Evolutionary conservation across 768 basidiomycete species (phyloP), one percentile per base, ranked within the genome.

Genomic region (Dictyophora rubrovolvata): DNA sequence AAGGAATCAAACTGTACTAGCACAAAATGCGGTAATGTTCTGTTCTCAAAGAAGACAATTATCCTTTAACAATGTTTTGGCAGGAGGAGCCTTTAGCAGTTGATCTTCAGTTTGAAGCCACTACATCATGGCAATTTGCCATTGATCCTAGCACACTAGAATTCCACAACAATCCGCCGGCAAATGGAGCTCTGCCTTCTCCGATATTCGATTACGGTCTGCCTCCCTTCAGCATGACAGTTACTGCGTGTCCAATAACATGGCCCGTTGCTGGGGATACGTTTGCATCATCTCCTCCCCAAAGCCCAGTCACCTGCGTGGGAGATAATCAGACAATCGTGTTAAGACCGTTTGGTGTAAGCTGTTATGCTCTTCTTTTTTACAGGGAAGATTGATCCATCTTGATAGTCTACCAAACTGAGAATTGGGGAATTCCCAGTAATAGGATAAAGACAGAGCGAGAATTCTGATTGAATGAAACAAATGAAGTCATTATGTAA

Each of bases 71-170:
- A 18, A 14, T 48, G 12, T 28, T 48, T 9, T 49, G 18, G 28
- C 14, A 34, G 6, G 69, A 75, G 56, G 71, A 79, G 63, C 72
- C 74, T 9, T 67, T 74, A 22, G 80, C 79, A 0, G 72, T 72
- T 17, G 80, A 82, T 61, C 70, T 79, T 34, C 67, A 81, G 64
- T 79, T 78, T 62, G 76, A 79, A 55, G 73, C 80, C 7, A 74
- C 74, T 3, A 70, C 65, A 1, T 62, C 70, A 9, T 82, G 80
- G 80, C 75, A 79, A 63, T 80, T 77, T 63, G 80, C 80, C 16
- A 80, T 81, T 60, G 79, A 83, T 65, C 77, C 77, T 0, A 63
- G 65, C 21, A 69, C 69, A 37, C 63, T 73, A 20, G 37, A 56
- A 21, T 79, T 78, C 66, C 64, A 65, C 55, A 69, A 71, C 47